phyloP scores from a whole-genome alignment of 2,329 filamentous ascomycete species.

The Exophiala phaeomuriformis region DNA sequence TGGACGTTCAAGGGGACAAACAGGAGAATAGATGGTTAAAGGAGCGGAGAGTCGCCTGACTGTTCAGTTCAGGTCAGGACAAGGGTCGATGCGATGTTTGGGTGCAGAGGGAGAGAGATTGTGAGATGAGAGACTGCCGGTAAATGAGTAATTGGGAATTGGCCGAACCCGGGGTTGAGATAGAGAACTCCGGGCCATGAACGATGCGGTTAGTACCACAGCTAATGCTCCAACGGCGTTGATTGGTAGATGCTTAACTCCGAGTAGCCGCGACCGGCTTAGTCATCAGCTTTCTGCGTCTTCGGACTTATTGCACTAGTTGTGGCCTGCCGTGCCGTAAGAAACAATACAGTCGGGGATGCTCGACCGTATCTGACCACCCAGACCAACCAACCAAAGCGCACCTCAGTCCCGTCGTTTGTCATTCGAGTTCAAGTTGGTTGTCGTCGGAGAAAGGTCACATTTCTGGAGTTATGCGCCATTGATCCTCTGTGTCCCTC shows the following conservation, averaged over 20 bases:
- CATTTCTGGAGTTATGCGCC: neutral
- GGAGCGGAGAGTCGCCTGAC: slow-evolving; percentile 13
- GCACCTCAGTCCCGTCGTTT: too few species aligned
- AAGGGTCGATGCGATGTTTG: too few species aligned
- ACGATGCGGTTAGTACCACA: neutral
- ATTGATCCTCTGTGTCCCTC: neutral
- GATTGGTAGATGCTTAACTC: neutral
- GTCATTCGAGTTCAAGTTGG: neutral
- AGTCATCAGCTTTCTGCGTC: too few species aligned
- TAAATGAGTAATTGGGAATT: neutral
- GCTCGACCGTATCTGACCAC: too few species aligned
- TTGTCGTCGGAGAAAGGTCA: neutral
- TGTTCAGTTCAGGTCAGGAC: neutral
- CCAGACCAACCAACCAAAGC: too few species aligned
- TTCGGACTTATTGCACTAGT: too few species aligned
- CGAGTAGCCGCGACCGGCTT: too few species aligned
- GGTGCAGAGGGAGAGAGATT: neutral
- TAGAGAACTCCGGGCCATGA: neutral
- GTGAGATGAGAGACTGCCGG: neutral
- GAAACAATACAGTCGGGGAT: too few species aligned
- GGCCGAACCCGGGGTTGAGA: neutral
- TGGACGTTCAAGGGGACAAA: neutral
- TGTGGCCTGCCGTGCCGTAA: too few species aligned
- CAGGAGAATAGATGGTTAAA: slow-evolving; percentile 4
- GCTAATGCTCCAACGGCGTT: neutral